Conservation (phyloP, 2,329 filamentous ascomycete genomes). For the Blastomyces parvus region DNA sequence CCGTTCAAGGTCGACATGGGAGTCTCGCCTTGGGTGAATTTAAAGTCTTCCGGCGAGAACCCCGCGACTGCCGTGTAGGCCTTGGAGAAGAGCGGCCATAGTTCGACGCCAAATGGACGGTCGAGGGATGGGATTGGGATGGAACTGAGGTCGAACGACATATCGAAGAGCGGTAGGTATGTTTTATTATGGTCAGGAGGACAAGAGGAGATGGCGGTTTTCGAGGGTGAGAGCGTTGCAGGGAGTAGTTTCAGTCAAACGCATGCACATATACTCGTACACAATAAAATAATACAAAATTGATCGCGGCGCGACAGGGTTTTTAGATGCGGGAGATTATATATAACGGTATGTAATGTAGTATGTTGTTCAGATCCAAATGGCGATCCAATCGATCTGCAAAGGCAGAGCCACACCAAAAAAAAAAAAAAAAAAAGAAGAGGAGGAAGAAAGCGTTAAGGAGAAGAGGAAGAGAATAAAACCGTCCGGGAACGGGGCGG, state of each 20-base stretch:
- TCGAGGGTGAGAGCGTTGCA: background rate
- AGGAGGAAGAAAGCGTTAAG: background rate
- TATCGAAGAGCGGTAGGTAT: background rate
- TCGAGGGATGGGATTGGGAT: constrained; percentile 59
- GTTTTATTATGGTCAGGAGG: background rate
- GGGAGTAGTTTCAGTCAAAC: background rate
- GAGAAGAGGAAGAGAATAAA: background rate
- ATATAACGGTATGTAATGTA: background rate
- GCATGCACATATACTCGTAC: constrained; percentile 5
- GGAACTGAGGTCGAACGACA: constrained; percentile 15
- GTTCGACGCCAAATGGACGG: constrained; percentile 68
- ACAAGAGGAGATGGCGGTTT: background rate
- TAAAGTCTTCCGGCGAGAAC: constrained; percentile 70
- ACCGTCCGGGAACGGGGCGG: background rate
- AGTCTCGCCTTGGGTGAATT: constrained; percentile 65
- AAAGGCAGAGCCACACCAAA: background rate
- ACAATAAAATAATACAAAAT: background rate
- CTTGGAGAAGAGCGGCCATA: constrained; percentile 86
- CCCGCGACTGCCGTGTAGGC: constrained; percentile 61
- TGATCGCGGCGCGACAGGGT: background rate
- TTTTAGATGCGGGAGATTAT: background rate
- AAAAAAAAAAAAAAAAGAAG: background rate
- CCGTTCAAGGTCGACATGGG: constrained; percentile 77
- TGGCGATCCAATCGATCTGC: background rate
- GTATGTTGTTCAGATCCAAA: background rate